Evolutionary conservation across 139 green algal species (phyloP).

Genomic region (Limnomonas spitsbergensis): DNA sequence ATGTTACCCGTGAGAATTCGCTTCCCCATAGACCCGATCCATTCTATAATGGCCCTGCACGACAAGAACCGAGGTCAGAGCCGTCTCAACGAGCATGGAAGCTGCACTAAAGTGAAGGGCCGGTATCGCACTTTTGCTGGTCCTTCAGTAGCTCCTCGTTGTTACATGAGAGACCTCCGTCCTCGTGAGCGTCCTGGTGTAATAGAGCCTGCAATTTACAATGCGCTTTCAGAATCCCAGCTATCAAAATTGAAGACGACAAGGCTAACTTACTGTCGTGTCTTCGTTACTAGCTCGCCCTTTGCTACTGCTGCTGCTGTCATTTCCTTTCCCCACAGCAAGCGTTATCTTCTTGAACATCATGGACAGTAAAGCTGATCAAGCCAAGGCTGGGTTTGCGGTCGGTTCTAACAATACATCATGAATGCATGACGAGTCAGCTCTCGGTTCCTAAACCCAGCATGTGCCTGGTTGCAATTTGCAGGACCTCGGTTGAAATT

Average conservation of each 20-base stretch:
- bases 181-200: conserved; percentile 23
- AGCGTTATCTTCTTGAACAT: not conserved
- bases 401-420: too few relatives aligned
- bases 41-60: conserved; percentile 62
- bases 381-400: too few relatives aligned
- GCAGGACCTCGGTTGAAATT: too few relatives aligned
- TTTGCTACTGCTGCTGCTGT: not conserved
- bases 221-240: not conserved
- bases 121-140: conserved; percentile 17
- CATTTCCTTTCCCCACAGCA: not conserved
- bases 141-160: conserved; percentile 21
- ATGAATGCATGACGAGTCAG: too few relatives aligned
- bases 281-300: not conserved
- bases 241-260: too few relatives aligned
- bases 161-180: conserved; percentile 22
- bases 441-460: too few relatives aligned
- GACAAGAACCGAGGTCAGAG: too few relatives aligned
- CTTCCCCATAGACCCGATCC: conserved; percentile 69
- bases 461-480: too few relatives aligned
- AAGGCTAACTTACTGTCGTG: not conserved
- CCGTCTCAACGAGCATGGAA: not conserved
- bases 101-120: not conserved
- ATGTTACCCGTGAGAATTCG: conserved; percentile 70
- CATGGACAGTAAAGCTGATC: not conserved
- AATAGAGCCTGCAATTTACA: not conserved